A percentile compares a stretch with the other conserved stretches of the same genome.
These are phyloP conservation scores for Berkeleyomyces basicola DNA, from an alignment of 2,329 filamentous ascomycete species.

Conservation along the genomic window DNA sequence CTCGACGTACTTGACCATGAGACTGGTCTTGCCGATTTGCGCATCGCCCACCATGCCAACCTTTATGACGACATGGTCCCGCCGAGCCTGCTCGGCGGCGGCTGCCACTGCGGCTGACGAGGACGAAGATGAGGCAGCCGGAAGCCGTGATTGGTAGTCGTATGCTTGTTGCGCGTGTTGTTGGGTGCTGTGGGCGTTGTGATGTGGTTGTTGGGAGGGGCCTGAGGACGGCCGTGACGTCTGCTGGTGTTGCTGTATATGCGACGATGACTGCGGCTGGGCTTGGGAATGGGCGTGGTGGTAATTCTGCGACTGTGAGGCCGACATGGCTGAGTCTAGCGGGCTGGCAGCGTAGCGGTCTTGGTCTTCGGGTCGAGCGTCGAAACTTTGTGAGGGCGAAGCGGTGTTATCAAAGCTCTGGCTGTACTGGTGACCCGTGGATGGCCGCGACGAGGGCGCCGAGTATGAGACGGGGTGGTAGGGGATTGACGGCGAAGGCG, in stretches of 20 bases:
- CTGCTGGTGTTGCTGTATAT: neutral
- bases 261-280: neutral
- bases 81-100: conserved; percentile 26
- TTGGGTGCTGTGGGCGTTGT: conserved; percentile 24
- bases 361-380: conserved; percentile 19
- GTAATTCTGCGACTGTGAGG: neutral
- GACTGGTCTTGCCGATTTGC: conserved; percentile 94
- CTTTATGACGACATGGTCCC: conserved; percentile 85
- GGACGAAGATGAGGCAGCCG: neutral
- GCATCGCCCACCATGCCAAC: conserved; percentile 99
- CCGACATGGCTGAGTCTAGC: conserved; percentile 23
- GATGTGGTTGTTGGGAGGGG: conserved; percentile 19
- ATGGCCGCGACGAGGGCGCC: conserved; percentile 14
- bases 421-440: conserved; percentile 26
- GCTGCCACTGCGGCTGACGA: conserved; percentile 15
- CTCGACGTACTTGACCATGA: conserved; percentile 99
- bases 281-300: neutral
- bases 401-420: conserved; percentile 34
- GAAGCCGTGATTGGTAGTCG: conserved; percentile 16
- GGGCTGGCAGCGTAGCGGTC: conserved; percentile 34
- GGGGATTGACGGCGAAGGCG: conserved; percentile 21
- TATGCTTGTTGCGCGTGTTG: conserved; percentile 28
- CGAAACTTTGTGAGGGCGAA: conserved; percentile 14
- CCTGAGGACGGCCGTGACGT: conserved; percentile 37
- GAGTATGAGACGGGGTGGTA: conserved; percentile 15